Percentiles rank a stretch among this genome's conserved stretches.
Conservation (phyloP, 768 basidiomycete genomes). For the Russula sp. region DNA sequence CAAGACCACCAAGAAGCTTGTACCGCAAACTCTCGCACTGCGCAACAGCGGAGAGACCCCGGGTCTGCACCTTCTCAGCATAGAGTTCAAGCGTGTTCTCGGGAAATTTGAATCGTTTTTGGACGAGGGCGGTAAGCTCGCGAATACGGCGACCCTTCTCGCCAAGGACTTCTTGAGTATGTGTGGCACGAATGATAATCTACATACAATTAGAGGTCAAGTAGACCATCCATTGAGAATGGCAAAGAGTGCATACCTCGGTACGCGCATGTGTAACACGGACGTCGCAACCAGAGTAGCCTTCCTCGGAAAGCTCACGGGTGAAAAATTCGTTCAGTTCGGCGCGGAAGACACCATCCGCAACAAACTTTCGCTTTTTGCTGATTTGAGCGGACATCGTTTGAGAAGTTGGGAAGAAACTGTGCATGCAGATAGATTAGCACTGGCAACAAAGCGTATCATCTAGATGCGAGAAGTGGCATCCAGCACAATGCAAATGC, state of each 20-base stretch:
- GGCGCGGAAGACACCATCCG: conserved; percentile 98
- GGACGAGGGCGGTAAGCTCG: conserved; percentile 96
- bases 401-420: conserved; percentile 36
- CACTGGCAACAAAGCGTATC: neutral
- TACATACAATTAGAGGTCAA: conserved; percentile 40
- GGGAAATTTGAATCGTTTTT: conserved; percentile 99
- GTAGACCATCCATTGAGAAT: conserved; percentile 6
- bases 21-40: conserved; percentile 98
- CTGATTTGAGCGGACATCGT: conserved; percentile 85
- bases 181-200: conserved; percentile 99
- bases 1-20: conserved; percentile 99
- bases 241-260: conserved; percentile 52
- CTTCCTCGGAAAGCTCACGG: conserved; percentile 97
- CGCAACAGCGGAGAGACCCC: conserved; percentile 96
- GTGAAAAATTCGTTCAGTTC: conserved; percentile 99
- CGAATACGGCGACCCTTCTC: conserved; percentile 99
- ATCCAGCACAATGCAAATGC: conserved; percentile 24
- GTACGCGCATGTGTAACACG: conserved; percentile 99
- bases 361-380: conserved; percentile 98
- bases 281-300: conserved; percentile 99
- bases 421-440: conserved; percentile 23
- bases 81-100: conserved; percentile 98
- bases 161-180: conserved; percentile 97
- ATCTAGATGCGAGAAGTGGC: conserved; percentile 15
- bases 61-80: conserved; percentile 98